Conservation (phyloP, 176 grass and related monocot species). For the Musa troglodytarum region DNA sequence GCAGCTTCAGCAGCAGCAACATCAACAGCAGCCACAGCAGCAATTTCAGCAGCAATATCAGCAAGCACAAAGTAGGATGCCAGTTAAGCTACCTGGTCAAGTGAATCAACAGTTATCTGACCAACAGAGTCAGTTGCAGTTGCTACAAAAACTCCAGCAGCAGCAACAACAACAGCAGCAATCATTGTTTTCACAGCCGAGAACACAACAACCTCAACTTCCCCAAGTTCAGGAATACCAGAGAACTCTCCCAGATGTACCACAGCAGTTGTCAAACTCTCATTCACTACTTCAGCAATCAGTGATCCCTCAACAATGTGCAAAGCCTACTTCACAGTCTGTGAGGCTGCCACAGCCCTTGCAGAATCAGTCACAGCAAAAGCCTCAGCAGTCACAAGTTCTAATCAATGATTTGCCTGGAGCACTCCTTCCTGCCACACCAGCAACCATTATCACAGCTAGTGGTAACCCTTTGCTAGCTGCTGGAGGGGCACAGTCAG, state of each 20-base stretch:
- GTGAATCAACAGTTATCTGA: slow-evolving; percentile 59
- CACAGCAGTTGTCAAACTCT: slow-evolving; percentile 50
- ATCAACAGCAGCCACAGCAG: slow-evolving; percentile 16
- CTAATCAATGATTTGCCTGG: slow-evolving; percentile 32
- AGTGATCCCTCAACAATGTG: slow-evolving; percentile 36
- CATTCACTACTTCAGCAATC: slow-evolving; percentile 50
- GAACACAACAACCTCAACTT: slow-evolving; percentile 41
- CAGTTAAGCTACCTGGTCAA: slow-evolving; percentile 46
- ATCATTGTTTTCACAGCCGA: slow-evolving; percentile 40
- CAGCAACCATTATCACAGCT: slow-evolving; percentile 32
- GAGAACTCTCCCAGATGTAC: slow-evolving; percentile 57
- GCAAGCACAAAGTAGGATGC: slow-evolving; percentile 32
- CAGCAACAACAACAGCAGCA: slow-evolving; percentile 74
- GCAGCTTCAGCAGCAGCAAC: slow-evolving; percentile 50
- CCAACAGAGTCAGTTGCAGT: slow-evolving; percentile 64
- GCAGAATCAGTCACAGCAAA: slow-evolving; percentile 45
- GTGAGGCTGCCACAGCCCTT: slow-evolving; percentile 11
- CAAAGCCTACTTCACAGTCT: slow-evolving; percentile 35
- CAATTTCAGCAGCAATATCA: slow-evolving; percentile 27
- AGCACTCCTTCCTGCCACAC: slow-evolving; percentile 28
- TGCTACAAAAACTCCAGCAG: slow-evolving; percentile 77
- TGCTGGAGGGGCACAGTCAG: slow-evolving; percentile 57
- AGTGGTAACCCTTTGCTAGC: slow-evolving; percentile 31
- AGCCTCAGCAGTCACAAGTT: slow-evolving; percentile 54
- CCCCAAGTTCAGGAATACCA: slow-evolving; percentile 69